Evolutionary conservation across 2,329 filamentous ascomycete genomes (phyloP), one percentile per base, ranked within the genome.

Genomic region (Zalaria sp.): DNA sequence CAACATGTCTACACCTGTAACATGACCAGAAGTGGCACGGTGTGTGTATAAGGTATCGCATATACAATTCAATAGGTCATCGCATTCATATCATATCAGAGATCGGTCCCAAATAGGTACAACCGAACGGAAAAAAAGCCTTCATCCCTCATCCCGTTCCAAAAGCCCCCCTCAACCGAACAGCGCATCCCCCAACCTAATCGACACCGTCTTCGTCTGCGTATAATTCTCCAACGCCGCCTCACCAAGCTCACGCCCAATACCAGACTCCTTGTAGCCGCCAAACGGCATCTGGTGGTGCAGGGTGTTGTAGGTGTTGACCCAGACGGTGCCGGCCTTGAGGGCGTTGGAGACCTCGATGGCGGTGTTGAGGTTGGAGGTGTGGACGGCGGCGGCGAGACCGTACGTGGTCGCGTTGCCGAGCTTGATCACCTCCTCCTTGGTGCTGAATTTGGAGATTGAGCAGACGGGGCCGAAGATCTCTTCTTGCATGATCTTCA

Each of bases 401-500:
- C 82, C 83, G 59, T 85, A 89, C 47, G 71, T 80, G 53, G 74
- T 82, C 61, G 75, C 70, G 68, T 91, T 89, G 45, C 77, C 83
- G 37, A 83, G 64, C 41, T 66, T 64, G 52, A 89, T 71, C 35
- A 77, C 83, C 39, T 87, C 77, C 25, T 75, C 75, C 64, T 85
- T 80, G 51, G 73, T 77, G 69, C 80, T 77, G 66, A 91, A 89
- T 51, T 80, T 81, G 53, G 75, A 72, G 49, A 91, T 74, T 40
- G 80, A 73, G 57, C 83, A 79, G 34, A 88, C 83, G 5, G 84
- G 84, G 18, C 84, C 84, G 59, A 91, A 91, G 45, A 86, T 84
- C 60, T 91, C 84, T 57, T 87, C 81, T 51, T 76, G 73, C 68
- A 83, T 80, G 50, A 91, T 81, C 56, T 76, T 76, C 61, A 83